Conservation (phyloP, 2,329 filamentous ascomycete species). For the Didymella arachidicola region DNA sequence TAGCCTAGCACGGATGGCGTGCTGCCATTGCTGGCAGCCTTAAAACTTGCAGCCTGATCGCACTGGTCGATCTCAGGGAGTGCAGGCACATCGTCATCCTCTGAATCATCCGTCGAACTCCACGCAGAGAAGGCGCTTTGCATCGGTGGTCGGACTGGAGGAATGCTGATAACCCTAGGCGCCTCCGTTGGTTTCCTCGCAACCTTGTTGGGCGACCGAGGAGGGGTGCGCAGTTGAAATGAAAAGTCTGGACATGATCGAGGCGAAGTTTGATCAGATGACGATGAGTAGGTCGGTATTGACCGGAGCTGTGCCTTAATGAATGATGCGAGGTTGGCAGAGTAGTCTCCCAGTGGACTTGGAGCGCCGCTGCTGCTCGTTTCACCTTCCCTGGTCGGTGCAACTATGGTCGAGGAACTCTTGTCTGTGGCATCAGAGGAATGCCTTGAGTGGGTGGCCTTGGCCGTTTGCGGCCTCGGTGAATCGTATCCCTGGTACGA, state of each 20-base stretch:
- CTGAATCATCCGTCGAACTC: slow-evolving; percentile 49
- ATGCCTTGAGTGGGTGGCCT: slow-evolving; percentile 34
- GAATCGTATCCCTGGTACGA: slow-evolving; percentile 25
- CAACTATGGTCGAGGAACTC: slow-evolving; percentile 41
- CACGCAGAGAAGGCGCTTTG: slow-evolving; percentile 48
- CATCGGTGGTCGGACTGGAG: slow-evolving; percentile 43
- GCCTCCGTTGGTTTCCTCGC: slow-evolving; percentile 30
- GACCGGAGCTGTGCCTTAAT: slow-evolving; percentile 46
- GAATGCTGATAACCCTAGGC: slow-evolving; percentile 41
- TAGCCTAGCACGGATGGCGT: slow-evolving; percentile 44
- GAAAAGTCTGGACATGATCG: slow-evolving; percentile 45
- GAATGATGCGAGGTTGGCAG: slow-evolving; percentile 48
- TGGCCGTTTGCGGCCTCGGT: slow-evolving; percentile 18
- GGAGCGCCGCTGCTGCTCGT: slow-evolving; percentile 17
- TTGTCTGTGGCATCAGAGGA: slow-evolving; percentile 43
- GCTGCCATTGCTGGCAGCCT: slow-evolving; percentile 28
- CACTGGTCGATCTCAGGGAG: slow-evolving; percentile 25
- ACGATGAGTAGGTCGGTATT: slow-evolving; percentile 45
- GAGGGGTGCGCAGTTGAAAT: slow-evolving; percentile 28
- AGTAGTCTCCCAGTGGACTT: slow-evolving; percentile 44
- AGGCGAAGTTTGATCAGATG: slow-evolving; percentile 30
- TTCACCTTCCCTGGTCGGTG: slow-evolving; percentile 16
- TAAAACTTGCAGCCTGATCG: slow-evolving; percentile 18
- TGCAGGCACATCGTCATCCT: slow-evolving; percentile 27
- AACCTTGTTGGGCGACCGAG: slow-evolving; percentile 31